Evolutionary conservation across 768 basidiomycete genomes (phyloP).

Genomic region (Hysterangium stoloniferum): DNA sequence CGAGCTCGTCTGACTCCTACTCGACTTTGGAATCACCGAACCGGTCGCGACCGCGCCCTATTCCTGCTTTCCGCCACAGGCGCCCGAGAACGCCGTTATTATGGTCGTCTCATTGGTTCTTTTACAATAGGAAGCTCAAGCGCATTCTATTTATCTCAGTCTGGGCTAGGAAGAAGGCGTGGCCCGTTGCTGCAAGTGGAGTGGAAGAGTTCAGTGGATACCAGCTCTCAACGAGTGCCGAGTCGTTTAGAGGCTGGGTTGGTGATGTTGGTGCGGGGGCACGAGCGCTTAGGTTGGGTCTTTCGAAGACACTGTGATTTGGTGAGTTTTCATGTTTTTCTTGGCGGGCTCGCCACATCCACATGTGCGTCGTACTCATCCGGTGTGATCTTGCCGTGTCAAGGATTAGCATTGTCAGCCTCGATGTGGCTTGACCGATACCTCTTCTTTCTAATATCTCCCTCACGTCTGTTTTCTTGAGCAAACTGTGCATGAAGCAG

Average conservation of each 20-base stretch:
- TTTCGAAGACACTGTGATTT: conserved; percentile 3
- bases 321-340: conserved; percentile 3
- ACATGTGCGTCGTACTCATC: not conserved
- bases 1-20: conserved; percentile 23
- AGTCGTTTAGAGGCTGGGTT: conserved; percentile 76
- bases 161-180: conserved; percentile 70
- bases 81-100: conserved; percentile 59
- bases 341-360: not conserved
- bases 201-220: conserved; percentile 30
- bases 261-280: conserved; percentile 76
- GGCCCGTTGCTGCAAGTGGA: conserved; percentile 36
- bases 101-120: conserved; percentile 98
- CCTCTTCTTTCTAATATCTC: not conserved
- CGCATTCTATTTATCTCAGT: conserved; percentile 87
- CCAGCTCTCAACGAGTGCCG: conserved; percentile 31
- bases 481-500: too few relatives aligned
- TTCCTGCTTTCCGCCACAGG: conserved; percentile 6
- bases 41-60: not conserved
- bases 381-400: not conserved
- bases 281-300: conserved; percentile 58
- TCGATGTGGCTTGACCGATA: not conserved
- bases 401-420: not conserved
- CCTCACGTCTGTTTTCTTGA: not conserved
- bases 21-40: conserved; percentile 19
- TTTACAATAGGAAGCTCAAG: conserved; percentile 88